Conservation (phyloP, 2,329 filamentous ascomycete genomes). For the Penicillium sp. region DNA sequence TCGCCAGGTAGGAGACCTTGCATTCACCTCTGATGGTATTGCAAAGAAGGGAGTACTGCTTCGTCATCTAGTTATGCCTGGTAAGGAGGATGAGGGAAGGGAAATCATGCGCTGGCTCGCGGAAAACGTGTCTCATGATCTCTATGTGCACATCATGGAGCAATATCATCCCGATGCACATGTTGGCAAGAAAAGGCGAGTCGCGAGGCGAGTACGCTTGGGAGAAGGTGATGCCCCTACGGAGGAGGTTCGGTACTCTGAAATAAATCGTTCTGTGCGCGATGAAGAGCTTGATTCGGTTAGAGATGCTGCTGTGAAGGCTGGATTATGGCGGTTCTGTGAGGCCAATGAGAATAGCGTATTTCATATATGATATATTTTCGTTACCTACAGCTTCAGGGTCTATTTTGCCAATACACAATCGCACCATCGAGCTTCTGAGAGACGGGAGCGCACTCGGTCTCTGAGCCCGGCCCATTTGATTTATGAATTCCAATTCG, state of each 20-base stretch:
- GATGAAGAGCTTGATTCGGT: constrained; percentile 65
- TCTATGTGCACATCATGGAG: constrained; percentile 86
- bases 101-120: constrained; percentile 76
- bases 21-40: constrained; percentile 77
- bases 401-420: no score
- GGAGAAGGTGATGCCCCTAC: constrained; percentile 23
- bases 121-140: constrained; percentile 67
- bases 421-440: no score
- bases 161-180: constrained; percentile 80
- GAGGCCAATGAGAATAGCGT: constrained; percentile 60
- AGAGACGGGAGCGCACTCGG: no score
- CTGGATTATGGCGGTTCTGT: constrained; percentile 76
- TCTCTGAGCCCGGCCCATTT: no score
- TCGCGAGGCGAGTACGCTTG: constrained; percentile 27
- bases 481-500: no score
- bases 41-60: constrained; percentile 74
- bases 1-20: constrained; percentile 75
- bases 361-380: constrained; percentile 46
- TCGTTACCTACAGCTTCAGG: no score
- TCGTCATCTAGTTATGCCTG: constrained; percentile 81
- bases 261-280: constrained; percentile 72
- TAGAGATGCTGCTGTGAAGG: constrained; percentile 64
- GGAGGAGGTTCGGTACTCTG: constrained; percentile 63
- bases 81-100: constrained; percentile 68
- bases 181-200: constrained; percentile 66